Base-by-base conservation (phyloP, 2,329 filamentous ascomycete species). In the Alternaria ethzedia region DNA sequence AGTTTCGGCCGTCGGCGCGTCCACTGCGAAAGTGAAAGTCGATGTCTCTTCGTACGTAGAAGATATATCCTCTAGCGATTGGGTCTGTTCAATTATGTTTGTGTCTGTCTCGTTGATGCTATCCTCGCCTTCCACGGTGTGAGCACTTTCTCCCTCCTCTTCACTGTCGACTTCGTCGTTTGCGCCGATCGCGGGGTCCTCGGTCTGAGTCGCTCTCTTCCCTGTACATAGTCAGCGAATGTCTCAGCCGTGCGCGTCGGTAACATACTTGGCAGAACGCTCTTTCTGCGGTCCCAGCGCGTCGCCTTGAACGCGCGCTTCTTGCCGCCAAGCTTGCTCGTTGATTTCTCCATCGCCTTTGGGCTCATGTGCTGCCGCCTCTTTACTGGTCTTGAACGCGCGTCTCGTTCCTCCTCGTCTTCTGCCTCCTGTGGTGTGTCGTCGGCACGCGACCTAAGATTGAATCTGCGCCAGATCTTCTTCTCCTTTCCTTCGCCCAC, bases 391-490 rank as follows among this genome's bases (percentile, higher is more conserved):
- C 82, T 80, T 54, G 76, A 71, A 6, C 78, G 80, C 30, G 78
- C 79, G 63, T 79, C 73, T 17, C 64, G 66, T 32, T 71, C 67
- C 30, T 73, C 70, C 12, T 72, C 56, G 11, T 59, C 73, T 10
- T 70, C 64, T 7, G 69, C 65, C 3, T 71, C 70, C 2, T 67
- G 51, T 7, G 63, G 23, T 13, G 61, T 68, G 41, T 68, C 65
- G 45, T 65, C 25, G 54, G 65, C 57, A 61, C 72, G 72, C 49
- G 77, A 76, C 56, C 77, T 74, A 12, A 77, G 69, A 32, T 71
- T 72, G 64, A 79, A 77, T 61, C 83, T 77, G 55, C 83, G 83
- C 83, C 83, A 86, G 32, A 86, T 81, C 67, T 83, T 84, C 65
- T 81, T 81, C 20, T 80, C 76, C 57, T 76, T 78, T 11, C 76